phyloP scores from a whole-genome alignment of 306 rosid species.

The Amphicarpaea edgeworthii region DNA sequence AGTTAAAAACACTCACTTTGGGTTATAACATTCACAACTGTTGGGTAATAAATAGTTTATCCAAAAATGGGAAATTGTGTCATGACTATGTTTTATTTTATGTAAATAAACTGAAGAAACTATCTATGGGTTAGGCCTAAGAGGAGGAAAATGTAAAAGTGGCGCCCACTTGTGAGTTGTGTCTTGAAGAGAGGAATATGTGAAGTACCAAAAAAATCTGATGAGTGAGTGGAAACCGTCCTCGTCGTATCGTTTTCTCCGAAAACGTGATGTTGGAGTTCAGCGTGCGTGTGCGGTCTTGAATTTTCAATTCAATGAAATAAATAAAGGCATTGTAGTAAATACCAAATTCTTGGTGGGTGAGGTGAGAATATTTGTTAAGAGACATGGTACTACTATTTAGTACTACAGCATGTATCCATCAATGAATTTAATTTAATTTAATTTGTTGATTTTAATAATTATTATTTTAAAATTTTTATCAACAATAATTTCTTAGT shows the following conservation, averaged over 20 bases:
- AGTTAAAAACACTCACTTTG: background rate
- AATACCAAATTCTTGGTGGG: too few species aligned
- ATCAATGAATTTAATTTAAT: too few species aligned
- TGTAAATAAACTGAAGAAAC: background rate
- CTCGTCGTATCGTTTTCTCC: background rate
- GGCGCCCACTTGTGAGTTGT: background rate
- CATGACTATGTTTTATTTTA: background rate
- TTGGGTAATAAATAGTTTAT: background rate
- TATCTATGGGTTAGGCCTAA: background rate
- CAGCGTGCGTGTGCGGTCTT: background rate
- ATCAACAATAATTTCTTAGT: too few species aligned
- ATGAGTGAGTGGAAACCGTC: slow-evolving; percentile 7
- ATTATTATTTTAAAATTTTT: too few species aligned
- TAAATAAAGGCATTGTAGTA: background rate
- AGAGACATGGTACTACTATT: too few species aligned
- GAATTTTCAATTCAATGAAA: background rate
- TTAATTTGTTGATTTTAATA: too few species aligned
- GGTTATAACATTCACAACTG: background rate
- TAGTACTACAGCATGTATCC: too few species aligned
- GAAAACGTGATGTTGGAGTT: background rate
- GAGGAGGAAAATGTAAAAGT: background rate
- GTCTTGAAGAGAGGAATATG: background rate
- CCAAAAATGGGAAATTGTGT: background rate
- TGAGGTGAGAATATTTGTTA: background rate
- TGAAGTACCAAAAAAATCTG: slow-evolving; percentile 1